Conservation (phyloP, 441 rosid genomes). For the Erodium texanum region DNA sequence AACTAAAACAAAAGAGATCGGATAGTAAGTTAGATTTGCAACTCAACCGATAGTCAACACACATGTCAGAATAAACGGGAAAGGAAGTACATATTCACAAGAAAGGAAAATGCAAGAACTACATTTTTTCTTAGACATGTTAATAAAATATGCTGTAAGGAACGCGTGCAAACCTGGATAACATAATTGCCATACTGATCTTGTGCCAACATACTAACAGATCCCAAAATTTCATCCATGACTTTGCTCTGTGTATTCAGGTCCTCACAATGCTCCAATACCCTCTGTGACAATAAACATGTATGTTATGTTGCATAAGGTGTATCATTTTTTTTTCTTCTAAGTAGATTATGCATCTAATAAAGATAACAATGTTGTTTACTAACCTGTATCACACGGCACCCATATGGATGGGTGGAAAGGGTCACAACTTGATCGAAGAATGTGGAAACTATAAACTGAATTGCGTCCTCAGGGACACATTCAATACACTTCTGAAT, state of each 20-base stretch:
- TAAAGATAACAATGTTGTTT: slow-evolving; percentile 1
- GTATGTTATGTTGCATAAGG: not conserved
- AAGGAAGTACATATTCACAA: no score
- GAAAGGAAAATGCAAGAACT: no score
- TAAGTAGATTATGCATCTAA: not conserved
- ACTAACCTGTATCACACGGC: slow-evolving; percentile 78
- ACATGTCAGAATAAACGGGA: no score
- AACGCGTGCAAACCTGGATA: slow-evolving; percentile 48
- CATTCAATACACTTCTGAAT: slow-evolving; percentile 81
- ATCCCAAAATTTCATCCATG: slow-evolving; percentile 70
- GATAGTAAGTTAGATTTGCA: no score
- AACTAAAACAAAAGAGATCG: no score
- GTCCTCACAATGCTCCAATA: slow-evolving; percentile 67
- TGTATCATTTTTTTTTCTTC: not conserved
- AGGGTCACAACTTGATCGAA: slow-evolving; percentile 65
- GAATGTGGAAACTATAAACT: slow-evolving; percentile 57
- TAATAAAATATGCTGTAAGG: slow-evolving; percentile 2
- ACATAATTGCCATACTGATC: slow-evolving; percentile 93
- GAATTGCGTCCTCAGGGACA: slow-evolving; percentile 70
- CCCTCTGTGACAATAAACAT: slow-evolving; percentile 45
- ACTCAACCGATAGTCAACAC: no score
- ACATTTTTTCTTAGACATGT: not conserved
- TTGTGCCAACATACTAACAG: slow-evolving; percentile 73
- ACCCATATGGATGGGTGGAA: slow-evolving; percentile 82
- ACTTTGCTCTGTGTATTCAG: slow-evolving; percentile 58